These are phyloP conservation scores for Pseudoturritis turrita DNA, from an alignment of 345 rosid genomes.

Conservation along the genomic window DNA sequence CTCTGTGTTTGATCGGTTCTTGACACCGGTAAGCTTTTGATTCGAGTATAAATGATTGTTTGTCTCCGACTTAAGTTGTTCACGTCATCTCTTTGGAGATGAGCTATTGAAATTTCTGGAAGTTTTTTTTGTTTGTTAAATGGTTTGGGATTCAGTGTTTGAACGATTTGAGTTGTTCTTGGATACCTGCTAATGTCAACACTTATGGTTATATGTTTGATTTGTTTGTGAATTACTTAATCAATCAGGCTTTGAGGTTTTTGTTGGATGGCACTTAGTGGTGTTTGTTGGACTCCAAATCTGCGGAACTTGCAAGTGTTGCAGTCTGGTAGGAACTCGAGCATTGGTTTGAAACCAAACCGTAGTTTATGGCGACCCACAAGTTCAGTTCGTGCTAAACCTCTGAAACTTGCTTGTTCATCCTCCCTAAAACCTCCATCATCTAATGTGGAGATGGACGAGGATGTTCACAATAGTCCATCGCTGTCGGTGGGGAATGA, in stretches of 20 bases:
- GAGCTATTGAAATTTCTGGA: too few species aligned
- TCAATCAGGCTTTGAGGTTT: too few species aligned
- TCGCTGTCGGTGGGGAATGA: conserved; percentile 41
- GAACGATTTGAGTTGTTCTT: too few species aligned
- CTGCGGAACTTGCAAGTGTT: conserved; percentile 34
- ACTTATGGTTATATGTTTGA: too few species aligned
- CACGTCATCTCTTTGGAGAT: neutral
- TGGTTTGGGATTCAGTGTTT: too few species aligned
- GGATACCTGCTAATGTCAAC: too few species aligned
- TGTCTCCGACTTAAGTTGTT: neutral
- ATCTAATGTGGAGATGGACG: conserved; percentile 42
- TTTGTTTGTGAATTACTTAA: too few species aligned
- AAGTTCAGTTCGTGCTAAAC: conserved; percentile 15
- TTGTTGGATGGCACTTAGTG: conserved; percentile 52
- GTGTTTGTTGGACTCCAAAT: conserved; percentile 37
- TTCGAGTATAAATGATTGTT: conserved; percentile 9
- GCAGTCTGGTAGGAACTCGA: conserved; percentile 31
- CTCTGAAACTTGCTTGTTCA: conserved; percentile 33
- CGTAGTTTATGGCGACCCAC: conserved; percentile 11
- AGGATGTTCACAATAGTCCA: conserved; percentile 5
- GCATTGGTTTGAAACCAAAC: conserved; percentile 17
- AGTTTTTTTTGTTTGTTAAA: too few species aligned
- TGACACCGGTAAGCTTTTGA: conserved; percentile 12
- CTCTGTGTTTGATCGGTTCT: neutral
- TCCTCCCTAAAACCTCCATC: conserved; percentile 34